Base-by-base conservation (phyloP, 345 rosid species). In the Syzygium aqueum region DNA sequence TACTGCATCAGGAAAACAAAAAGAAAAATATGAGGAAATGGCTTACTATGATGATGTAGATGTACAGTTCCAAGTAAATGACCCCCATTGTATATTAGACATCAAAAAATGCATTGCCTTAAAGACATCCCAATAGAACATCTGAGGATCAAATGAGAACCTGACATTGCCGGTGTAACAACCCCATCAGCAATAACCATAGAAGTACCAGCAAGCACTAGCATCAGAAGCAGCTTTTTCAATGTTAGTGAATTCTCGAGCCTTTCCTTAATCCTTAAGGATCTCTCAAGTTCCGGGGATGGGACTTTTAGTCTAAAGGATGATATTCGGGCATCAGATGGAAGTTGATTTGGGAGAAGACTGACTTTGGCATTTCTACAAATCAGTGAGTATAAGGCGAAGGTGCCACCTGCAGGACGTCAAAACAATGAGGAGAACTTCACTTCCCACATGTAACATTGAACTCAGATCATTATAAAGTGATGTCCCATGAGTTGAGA, bases 91-190 rank as follows among this genome's bases (percentile, higher is more conserved):
- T 17, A 33, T 73, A 19, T 22, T 73, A 40, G 46, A 33, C 25
- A 37, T 33, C 0, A 5, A 33, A 73, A 73, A 73, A 33, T 8
- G 19, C 27, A 73, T 73, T 8, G 80, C 80, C 80, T 17, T 11
- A 73, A 30, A 33, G 46, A 73, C 46, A 73, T 73, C 49, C 25
- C 80, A 37, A 73, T 19, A 73, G 40, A 87, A 86, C 86, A 89
- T 73, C 61, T 37, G 77, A 78, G 77, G n/a, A 85, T 40, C 67
- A 84, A 84, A 84, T 73, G 51, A 90, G 85, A 93, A 98, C 99
- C 99, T 96, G 99, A 96, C 99, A 98, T 95, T 88, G 98, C 99
- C 57, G 99, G 99, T 19, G 99, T 98, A 85, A 98, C 93, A 92
- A 93, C 98, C 84, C 98, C 99, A 94, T 96, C 98, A 33, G 98